These are phyloP conservation scores for Fusarium sp. DNA, from an alignment of 2,329 filamentous ascomycete genomes.

Conservation along the genomic window DNA sequence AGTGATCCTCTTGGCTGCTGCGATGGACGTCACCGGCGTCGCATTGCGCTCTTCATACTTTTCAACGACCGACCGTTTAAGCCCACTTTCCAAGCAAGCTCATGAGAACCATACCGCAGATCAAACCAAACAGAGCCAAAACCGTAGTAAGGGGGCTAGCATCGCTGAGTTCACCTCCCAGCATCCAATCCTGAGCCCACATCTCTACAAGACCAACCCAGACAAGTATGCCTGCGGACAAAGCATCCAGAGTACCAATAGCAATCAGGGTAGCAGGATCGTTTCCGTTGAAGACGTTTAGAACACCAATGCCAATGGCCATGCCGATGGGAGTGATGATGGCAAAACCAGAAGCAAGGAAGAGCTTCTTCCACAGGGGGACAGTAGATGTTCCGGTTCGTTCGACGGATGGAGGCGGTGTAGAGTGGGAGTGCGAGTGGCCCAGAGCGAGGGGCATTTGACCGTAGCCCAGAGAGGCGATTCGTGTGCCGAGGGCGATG, in stretches of 20 bases:
- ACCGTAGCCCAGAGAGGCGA: constrained; percentile 66
- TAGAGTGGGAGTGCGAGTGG: constrained; percentile 29
- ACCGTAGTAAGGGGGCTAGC: constrained; percentile 60
- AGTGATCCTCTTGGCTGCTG: neutral
- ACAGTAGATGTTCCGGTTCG: constrained; percentile 43
- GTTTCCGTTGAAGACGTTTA: constrained; percentile 79
- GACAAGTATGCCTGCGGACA: constrained; percentile 79
- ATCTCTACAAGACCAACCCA: constrained; percentile 86
- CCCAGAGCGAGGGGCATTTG: constrained; percentile 33
- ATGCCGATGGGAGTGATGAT: constrained; percentile 81
- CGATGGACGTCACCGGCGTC: neutral
- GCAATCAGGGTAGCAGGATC: constrained; percentile 74
- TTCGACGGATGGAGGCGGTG: constrained; percentile 35
- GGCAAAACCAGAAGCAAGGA: constrained; percentile 73
- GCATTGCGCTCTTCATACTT: neutral
- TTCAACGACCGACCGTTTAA: constrained; percentile 47
- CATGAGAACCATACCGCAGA: constrained; percentile 76
- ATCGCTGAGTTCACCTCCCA: constrained; percentile 65
- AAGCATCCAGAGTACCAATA: constrained; percentile 77
- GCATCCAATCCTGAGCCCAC: constrained; percentile 80
- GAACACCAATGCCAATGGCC: constrained; percentile 80
- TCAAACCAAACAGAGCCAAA: constrained; percentile 63
- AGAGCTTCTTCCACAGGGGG: constrained; percentile 62
- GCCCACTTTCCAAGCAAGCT: constrained; percentile 82
- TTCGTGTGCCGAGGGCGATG: constrained; percentile 77